phyloP scores from a whole-genome alignment of 345 rosid species.

The Citrus unshiu region DNA sequence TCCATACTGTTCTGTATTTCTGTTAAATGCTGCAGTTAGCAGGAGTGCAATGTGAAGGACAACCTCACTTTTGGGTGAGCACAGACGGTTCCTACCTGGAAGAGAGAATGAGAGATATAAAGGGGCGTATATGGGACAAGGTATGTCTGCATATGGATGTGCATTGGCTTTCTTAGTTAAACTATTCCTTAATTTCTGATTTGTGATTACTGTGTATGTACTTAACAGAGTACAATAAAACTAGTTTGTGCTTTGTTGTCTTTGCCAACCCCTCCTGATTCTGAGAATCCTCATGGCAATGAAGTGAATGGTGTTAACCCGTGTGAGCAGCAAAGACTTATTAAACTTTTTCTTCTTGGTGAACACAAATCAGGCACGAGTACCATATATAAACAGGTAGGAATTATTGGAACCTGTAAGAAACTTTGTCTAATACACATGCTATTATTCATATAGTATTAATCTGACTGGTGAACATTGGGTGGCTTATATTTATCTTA shows the following conservation, averaged over 20 bases:
- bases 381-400: slow-evolving; percentile 84
- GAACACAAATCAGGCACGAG: slow-evolving; percentile 72
- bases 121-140: slow-evolving; percentile 64
- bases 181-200: slow-evolving; percentile 7
- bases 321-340: slow-evolving; percentile 27
- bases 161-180: slow-evolving; percentile 7
- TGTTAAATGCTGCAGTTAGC: slow-evolving; percentile 40
- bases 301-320: slow-evolving; percentile 20
- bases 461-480: not conserved
- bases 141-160: slow-evolving; percentile 32
- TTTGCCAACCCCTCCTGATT: slow-evolving; percentile 59
- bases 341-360: slow-evolving; percentile 72
- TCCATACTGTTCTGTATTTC: not conserved
- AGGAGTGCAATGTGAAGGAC: slow-evolving; percentile 72
- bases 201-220: not conserved
- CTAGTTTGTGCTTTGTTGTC: slow-evolving; percentile 42
- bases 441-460: slow-evolving; percentile 11
- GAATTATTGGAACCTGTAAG: not conserved
- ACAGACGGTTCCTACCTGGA: slow-evolving; percentile 64
- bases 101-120: slow-evolving; percentile 63
- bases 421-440: not conserved
- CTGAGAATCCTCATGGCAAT: slow-evolving; percentile 24
- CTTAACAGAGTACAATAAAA: slow-evolving; percentile 45
- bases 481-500: not conserved
- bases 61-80: slow-evolving; percentile 59